Percentiles rank a stretch among this genome's conserved stretches.
Conservation (phyloP, 768 basidiomycete species). For the Pisolithus sp. region DNA sequence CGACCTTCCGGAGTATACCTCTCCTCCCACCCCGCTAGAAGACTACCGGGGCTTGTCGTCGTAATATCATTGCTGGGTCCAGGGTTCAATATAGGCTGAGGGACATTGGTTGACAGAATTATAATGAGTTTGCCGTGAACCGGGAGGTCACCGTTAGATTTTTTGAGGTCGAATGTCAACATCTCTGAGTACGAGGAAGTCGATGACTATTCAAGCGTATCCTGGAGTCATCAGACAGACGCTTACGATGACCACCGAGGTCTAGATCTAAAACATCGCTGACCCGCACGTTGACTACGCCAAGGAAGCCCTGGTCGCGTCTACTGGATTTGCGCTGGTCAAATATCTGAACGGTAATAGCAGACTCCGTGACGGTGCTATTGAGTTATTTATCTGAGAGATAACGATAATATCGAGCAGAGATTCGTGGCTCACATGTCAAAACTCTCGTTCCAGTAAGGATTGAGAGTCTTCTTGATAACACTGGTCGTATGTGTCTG, state of each 20-base stretch:
- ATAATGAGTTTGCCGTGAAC: slow-evolving; percentile 98
- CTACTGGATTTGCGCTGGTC: slow-evolving; percentile 99
- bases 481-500: slow-evolving; percentile 96
- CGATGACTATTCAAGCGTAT: background rate
- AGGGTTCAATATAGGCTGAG: slow-evolving; percentile 76
- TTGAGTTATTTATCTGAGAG: slow-evolving; percentile 5
- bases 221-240: slow-evolving; percentile 6
- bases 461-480: slow-evolving; percentile 92
- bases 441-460: slow-evolving; percentile 98
- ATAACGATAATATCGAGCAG: background rate
- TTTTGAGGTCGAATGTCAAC: slow-evolving; percentile 93
- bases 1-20: slow-evolving; percentile 97
- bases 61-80: slow-evolving; percentile 55
- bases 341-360: slow-evolving; percentile 96
- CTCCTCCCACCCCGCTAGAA: slow-evolving; percentile 99
- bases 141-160: slow-evolving; percentile 94
- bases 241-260: slow-evolving; percentile 85
- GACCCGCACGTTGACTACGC: slow-evolving; percentile 93
- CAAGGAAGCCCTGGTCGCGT: slow-evolving; percentile 95
- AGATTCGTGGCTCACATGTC: slow-evolving; percentile 64
- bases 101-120: slow-evolving; percentile 91
- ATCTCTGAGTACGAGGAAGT: slow-evolving; percentile 56
- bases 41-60: slow-evolving; percentile 72
- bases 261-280: slow-evolving; percentile 89
- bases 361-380: slow-evolving; percentile 95